phyloP scores from a whole-genome alignment of 2,329 filamentous ascomycete species.

The Cryphonectria carpinicola region DNA sequence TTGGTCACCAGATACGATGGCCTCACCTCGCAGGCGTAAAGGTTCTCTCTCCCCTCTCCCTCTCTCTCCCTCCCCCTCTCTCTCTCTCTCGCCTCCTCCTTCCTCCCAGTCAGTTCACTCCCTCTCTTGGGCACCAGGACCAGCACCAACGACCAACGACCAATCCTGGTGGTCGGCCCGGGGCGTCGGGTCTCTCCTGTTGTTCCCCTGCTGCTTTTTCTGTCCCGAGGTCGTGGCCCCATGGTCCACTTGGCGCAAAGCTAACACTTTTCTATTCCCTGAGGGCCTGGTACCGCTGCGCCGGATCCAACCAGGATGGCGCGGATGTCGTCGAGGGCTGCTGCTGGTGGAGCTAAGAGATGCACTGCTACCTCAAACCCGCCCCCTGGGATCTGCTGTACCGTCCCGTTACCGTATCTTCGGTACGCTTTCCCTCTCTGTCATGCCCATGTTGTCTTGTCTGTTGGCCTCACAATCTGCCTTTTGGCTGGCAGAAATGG shows the following conservation, averaged over 20 bases:
- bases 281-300: slow-evolving; percentile 7
- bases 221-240: slow-evolving; percentile 11
- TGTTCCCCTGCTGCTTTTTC: not conserved
- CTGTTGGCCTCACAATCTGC: not conserved
- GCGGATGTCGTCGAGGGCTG: slow-evolving; percentile 2
- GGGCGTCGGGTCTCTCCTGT: slow-evolving; percentile 6
- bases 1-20: not conserved
- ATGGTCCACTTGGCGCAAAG: slow-evolving; percentile 9
- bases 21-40: not conserved
- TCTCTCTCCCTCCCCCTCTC: not conserved
- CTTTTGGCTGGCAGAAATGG: not conserved
- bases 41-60: not conserved
- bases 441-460: not conserved
- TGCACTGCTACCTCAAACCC: slow-evolving; percentile 3
- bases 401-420: slow-evolving; percentile 5
- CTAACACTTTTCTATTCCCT: not conserved
- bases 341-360: slow-evolving; percentile 1
- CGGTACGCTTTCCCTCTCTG: not conserved
- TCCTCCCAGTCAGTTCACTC: not conserved
- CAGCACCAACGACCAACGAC: not conserved
- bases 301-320: slow-evolving; percentile 12
- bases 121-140: not conserved
- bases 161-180: not conserved
- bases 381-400: not conserved
- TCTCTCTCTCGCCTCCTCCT: not conserved